These are phyloP conservation scores for Daldinia caldariorum DNA, from an alignment of 495 filamentous ascomycete species.

Conservation along the genomic window DNA sequence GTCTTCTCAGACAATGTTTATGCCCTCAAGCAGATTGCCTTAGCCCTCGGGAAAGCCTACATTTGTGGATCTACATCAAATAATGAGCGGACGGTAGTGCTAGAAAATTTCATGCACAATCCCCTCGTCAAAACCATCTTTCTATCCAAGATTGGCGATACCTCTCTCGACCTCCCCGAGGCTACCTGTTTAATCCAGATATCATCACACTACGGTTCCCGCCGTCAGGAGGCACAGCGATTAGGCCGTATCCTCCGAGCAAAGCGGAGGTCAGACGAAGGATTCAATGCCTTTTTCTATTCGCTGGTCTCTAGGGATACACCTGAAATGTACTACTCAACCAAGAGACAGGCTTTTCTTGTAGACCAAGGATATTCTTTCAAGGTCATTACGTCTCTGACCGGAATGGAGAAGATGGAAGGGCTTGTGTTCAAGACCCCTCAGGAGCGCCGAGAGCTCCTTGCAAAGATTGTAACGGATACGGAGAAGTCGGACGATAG, in stretches of 20 bases:
- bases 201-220: constrained; percentile 96
- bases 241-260: constrained; percentile 94
- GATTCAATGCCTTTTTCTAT: constrained; percentile 99
- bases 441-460: constrained; percentile 84
- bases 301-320: constrained; percentile 97
- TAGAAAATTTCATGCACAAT: constrained; percentile 98
- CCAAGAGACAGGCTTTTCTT: constrained; percentile 96
- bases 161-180: constrained; percentile 94
- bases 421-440: constrained; percentile 83
- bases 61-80: constrained; percentile 94
- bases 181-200: constrained; percentile 98
- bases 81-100: constrained; percentile 83
- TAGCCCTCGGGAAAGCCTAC: constrained; percentile 85
- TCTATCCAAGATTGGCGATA: constrained; percentile 97
- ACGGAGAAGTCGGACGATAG: constrained; percentile 79
- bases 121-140: constrained; percentile 94
- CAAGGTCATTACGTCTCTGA: constrained; percentile 97
- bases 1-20: constrained; percentile 99
- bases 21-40: constrained; percentile 85
- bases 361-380: constrained; percentile 99
- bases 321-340: constrained; percentile 97
- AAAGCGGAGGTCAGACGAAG: constrained; percentile 96
- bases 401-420: constrained; percentile 85
- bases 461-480: constrained; percentile 91
- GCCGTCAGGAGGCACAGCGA: constrained; percentile 95